These are phyloP conservation scores for Neopestalotiopsis rosae DNA, from an alignment of 2,329 filamentous ascomycete genomes.

Conservation along the genomic window DNA sequence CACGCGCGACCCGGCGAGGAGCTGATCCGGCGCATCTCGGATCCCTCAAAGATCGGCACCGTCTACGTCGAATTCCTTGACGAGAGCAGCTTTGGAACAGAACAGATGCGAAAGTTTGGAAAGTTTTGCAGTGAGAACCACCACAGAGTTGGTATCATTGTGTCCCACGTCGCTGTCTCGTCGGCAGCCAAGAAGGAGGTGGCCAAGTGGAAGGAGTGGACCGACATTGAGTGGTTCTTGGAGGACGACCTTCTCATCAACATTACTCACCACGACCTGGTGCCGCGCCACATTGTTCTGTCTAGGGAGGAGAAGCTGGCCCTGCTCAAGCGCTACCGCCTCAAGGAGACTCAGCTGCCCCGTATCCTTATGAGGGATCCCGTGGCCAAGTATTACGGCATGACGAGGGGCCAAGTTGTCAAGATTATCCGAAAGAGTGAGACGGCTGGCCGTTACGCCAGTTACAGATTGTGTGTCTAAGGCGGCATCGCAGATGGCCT, in stretches of 20 bases:
- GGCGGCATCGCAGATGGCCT: constrained; percentile 7
- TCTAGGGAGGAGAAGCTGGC: constrained; percentile 88
- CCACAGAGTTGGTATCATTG: constrained; percentile 89
- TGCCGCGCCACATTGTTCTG: constrained; percentile 90
- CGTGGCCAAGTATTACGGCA: constrained; percentile 87
- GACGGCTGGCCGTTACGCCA: constrained; percentile 94
- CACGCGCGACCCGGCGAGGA: constrained; percentile 81
- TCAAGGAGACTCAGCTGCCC: constrained; percentile 97
- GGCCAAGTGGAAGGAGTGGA: constrained; percentile 74
- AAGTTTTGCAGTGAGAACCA: constrained; percentile 79
- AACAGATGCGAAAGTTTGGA: constrained; percentile 89
- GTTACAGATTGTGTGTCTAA: constrained; percentile 78
- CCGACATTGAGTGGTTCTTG: constrained; percentile 91
- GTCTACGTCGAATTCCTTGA: constrained; percentile 92
- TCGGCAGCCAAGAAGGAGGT: constrained; percentile 88
- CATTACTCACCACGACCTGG: constrained; percentile 96
- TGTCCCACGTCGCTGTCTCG: constrained; percentile 82
- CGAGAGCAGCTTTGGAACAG: constrained; percentile 82
- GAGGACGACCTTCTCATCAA: constrained; percentile 97
- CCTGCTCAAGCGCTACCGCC: constrained; percentile 84
- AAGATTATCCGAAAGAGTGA: constrained; percentile 98
- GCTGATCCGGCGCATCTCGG: constrained; percentile 86
- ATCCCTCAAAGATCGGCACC: constrained; percentile 78
- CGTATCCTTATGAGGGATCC: constrained; percentile 91
- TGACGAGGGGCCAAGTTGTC: constrained; percentile 91